phyloP scores from a whole-genome alignment of 2,329 filamentous ascomycete species.

The Neopestalotiopsis sp. region DNA sequence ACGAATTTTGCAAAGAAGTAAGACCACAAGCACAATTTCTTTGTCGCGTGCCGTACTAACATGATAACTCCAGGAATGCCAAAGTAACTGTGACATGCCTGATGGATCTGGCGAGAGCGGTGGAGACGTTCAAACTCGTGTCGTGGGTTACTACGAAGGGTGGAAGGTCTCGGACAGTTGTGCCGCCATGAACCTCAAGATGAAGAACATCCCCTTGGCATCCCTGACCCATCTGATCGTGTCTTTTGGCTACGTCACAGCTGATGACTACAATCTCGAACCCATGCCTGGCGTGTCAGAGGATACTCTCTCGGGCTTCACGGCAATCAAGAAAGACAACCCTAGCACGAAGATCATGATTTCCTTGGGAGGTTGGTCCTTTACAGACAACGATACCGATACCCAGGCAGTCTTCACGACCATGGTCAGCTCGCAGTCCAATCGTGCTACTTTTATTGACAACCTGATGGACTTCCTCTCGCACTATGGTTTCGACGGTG shows the following conservation, averaged over 20 bases:
- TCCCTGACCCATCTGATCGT: constrained; percentile 42
- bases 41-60: no score
- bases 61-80: constrained; percentile 21
- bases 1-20: constrained; percentile 27
- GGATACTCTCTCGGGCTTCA: constrained; percentile 18
- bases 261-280: constrained; percentile 31
- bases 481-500: constrained; percentile 25
- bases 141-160: constrained; percentile 41
- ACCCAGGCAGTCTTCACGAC: constrained; percentile 31
- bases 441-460: constrained; percentile 26
- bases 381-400: constrained; percentile 35
- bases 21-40: no score
- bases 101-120: constrained; percentile 11
- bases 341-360: constrained; percentile 33
- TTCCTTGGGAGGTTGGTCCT: constrained; percentile 48
- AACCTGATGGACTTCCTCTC: constrained; percentile 29
- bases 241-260: constrained; percentile 41
- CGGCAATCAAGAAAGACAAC: constrained; percentile 29
- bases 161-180: constrained; percentile 27
- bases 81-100: constrained; percentile 31
- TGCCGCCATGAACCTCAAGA: constrained; percentile 40
- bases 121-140: constrained; percentile 23
- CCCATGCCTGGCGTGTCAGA: constrained; percentile 30
- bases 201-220: constrained; percentile 41
- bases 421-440: constrained; percentile 23